Base-by-base conservation (phyloP, 2,329 filamentous ascomycete genomes). In the Akanthomyces muscarius region DNA sequence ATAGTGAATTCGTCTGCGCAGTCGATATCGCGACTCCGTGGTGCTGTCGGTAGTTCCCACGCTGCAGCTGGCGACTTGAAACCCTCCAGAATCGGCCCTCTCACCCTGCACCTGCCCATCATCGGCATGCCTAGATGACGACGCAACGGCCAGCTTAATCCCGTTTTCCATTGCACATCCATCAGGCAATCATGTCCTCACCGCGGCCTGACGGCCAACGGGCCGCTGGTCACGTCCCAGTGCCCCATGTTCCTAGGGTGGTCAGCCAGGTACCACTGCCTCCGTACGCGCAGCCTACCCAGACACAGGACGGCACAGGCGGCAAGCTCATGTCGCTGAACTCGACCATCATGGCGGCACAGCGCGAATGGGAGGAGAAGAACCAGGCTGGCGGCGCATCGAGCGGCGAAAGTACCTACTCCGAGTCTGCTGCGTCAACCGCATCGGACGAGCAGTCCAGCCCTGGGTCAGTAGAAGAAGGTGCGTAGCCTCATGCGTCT, bases 331-430 rank as follows among this genome's bases (percentile, higher is more conserved):
- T 57, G 61, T 51, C 61, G 18, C 61, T 63, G 16, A 63, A 57
- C 51, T 63, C 62, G 21, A 69, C 64, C 30, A 74, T 76, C 5
- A 23, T 68, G 54, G 69, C 68, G 4, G 63, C 71, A 21, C 74
- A 76, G 61, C 65, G 65, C 38, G 61, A 69, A 16, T 76, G 75
- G 75, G 70, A 72, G 61, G 36, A 52, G 16, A 42, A 33, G 18
- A 52, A 44, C 6, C 6, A 30, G 44, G 14, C 11, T 5, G n/a
- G 10, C 11, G 25, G 25, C 5, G 16, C 2, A 3, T 30, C 10
- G 6, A 48, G 55, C 48, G 18, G 10, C 33, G 48, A 16, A 33
- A 59, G 28, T n/a, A 14, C 11, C 25, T 13, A 28, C 45, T 59
- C 56, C 33, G 45, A 50, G 5, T 42, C 16, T 28, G 33, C 14